Conservation (phyloP, 2,329 filamentous ascomycete species). For the Raffaelea ambrosiae region DNA sequence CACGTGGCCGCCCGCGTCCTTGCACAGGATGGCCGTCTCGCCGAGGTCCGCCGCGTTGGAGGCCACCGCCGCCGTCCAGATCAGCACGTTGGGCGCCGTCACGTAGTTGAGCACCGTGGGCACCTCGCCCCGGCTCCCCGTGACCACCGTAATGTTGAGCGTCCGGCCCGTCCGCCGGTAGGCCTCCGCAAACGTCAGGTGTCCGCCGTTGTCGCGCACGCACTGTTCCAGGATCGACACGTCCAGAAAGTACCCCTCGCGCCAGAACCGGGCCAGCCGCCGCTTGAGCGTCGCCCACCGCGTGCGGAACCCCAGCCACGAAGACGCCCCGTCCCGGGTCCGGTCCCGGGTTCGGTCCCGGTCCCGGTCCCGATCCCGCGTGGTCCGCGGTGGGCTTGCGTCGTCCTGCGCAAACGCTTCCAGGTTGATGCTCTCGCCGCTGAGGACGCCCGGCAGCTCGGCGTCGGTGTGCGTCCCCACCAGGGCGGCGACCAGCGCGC, state of each 20-base stretch:
- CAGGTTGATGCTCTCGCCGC: slow-evolving; percentile 73
- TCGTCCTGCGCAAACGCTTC: slow-evolving; percentile 55
- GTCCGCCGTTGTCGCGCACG: slow-evolving; percentile 75
- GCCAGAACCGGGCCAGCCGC: slow-evolving; percentile 59
- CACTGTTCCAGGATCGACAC: slow-evolving; percentile 74
- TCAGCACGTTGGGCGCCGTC: slow-evolving; percentile 84
- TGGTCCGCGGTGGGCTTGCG: no score
- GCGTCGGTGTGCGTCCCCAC: slow-evolving; percentile 83
- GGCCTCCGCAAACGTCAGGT: slow-evolving; percentile 88
- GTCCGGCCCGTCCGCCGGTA: slow-evolving; percentile 78
- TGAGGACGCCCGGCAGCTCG: slow-evolving; percentile 68
- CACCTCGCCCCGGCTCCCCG: slow-evolving; percentile 58
- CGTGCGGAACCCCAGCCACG: not conserved
- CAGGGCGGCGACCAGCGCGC: slow-evolving; percentile 79
- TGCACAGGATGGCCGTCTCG: slow-evolving; percentile 60
- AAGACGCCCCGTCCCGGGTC: not conserved
- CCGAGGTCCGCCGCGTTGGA: slow-evolving; percentile 59
- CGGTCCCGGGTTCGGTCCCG: not conserved
- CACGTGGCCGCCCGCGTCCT: slow-evolving; percentile 55
- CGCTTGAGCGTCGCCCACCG: slow-evolving; percentile 52
- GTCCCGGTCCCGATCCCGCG: no score
- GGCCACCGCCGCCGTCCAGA: slow-evolving; percentile 70
- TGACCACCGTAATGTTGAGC: slow-evolving; percentile 85
- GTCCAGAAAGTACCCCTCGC: slow-evolving; percentile 77
- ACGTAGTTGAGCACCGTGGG: slow-evolving; percentile 86